phyloP scores from a whole-genome alignment of 192 early-diverging fungal species.

The Coemansia sp. region DNA sequence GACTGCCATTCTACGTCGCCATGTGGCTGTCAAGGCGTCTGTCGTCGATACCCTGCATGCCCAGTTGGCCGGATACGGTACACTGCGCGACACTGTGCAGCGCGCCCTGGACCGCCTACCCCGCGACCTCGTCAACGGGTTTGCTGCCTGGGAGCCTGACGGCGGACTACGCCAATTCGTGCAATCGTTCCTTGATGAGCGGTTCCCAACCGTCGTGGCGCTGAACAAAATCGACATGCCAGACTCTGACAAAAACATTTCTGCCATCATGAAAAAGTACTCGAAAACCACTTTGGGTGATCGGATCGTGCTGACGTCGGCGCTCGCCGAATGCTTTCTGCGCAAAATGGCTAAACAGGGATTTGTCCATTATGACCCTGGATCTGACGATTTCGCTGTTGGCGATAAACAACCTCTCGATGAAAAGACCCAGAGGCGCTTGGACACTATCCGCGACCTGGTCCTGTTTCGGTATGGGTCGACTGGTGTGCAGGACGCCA shows the following conservation, averaged over 20 bases:
- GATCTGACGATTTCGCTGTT: constrained; percentile 57
- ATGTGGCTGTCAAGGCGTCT: constrained; percentile 54
- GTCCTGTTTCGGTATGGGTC: constrained; percentile 81
- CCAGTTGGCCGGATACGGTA: constrained; percentile 50
- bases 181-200: constrained; percentile 65
- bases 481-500: constrained; percentile 74
- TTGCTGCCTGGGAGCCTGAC: background rate
- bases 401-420: constrained; percentile 45
- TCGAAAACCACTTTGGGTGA: no score
- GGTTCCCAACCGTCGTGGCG: constrained; percentile 80
- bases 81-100: constrained; percentile 24
- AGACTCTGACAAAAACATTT: constrained; percentile 79
- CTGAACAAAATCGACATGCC: constrained; percentile 86
- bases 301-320: constrained; percentile 64
- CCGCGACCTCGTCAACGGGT: background rate
- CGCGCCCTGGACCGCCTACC: constrained; percentile 24
- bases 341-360: constrained; percentile 60
- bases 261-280: constrained; percentile 71
- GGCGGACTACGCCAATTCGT: constrained; percentile 54
- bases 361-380: constrained; percentile 57
- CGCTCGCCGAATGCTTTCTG: constrained; percentile 62
- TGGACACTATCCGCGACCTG: constrained; percentile 68
- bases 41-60: constrained; percentile 43
- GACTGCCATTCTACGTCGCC: constrained; percentile 64
- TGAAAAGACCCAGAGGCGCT: constrained; percentile 52